Evolutionary conservation across 192 early-diverging fungal genomes (phyloP).

Genomic region (Entomortierella beljakovae): DNA sequence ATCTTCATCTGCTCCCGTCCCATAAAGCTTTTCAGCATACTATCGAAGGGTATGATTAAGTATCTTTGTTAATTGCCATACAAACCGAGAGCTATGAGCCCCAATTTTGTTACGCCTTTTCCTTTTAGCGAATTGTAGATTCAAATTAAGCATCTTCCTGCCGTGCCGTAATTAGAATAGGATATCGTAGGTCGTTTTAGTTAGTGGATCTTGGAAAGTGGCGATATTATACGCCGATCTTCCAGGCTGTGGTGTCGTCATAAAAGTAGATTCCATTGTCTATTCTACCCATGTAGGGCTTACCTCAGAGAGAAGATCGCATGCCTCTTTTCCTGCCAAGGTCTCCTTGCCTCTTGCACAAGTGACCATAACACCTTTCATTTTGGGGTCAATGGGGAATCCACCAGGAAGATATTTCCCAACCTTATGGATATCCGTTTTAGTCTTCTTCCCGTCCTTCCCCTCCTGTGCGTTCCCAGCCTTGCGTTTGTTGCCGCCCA

Average conservation of each 20-base stretch:
- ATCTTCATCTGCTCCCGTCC: slow-evolving; percentile 14
- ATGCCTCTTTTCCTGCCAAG: slow-evolving; percentile 57
- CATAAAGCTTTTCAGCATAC: slow-evolving; percentile 53
- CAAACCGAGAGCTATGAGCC: too few relatives aligned
- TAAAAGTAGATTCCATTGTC: too few relatives aligned
- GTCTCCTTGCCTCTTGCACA: slow-evolving; percentile 59
- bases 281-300: not conserved
- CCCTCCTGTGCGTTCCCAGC: slow-evolving; percentile 22
- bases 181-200: too few relatives aligned
- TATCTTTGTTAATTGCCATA: too few relatives aligned
- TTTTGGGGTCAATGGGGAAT: slow-evolving; percentile 58
- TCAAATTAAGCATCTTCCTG: too few relatives aligned
- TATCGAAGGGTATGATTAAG: not conserved
- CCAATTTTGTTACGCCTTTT: too few relatives aligned
- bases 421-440: slow-evolving; percentile 37
- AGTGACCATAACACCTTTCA: slow-evolving; percentile 64
- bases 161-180: too few relatives aligned
- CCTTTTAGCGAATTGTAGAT: too few relatives aligned
- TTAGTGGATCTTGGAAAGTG: too few relatives aligned
- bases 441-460: slow-evolving; percentile 35
- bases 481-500: slow-evolving; percentile 51
- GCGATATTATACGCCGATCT: too few relatives aligned
- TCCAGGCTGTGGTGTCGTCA: not conserved
- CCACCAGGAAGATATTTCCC: slow-evolving; percentile 50
- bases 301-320: slow-evolving; percentile 63